phyloP scores from a whole-genome alignment of 768 basidiomycete genomes.

The Boletus coccyginus region DNA sequence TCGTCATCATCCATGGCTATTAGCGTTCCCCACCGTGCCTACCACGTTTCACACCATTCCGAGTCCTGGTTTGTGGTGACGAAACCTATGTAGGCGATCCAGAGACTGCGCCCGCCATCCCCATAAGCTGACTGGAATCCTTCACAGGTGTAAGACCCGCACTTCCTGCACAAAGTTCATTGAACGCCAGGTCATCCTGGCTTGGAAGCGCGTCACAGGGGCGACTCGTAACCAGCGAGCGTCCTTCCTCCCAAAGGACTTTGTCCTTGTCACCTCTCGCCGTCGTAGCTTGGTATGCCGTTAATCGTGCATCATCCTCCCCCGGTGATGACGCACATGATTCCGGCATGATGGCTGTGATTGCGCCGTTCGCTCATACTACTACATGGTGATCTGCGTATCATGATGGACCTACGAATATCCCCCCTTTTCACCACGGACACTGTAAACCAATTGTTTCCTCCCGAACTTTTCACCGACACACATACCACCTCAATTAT shows the following conservation, averaged over 20 bases:
- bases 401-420: conserved; percentile 2
- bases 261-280: conserved; percentile 56
- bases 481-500: conserved; percentile 1
- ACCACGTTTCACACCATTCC: conserved; percentile 9
- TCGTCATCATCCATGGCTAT: conserved; percentile 4
- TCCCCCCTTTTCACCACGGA: conserved; percentile 5
- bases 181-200: conserved; percentile 55
- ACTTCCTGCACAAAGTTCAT: conserved; percentile 44
- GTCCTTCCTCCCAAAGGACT: conserved; percentile 56
- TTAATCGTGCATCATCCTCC: conserved; percentile 13
- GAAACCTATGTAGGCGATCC: conserved; percentile 21
- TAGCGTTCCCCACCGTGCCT: conserved; percentile 11
- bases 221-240: conserved; percentile 51
- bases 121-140: background rate
- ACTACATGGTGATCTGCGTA: background rate
- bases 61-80: conserved; percentile 28
- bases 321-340: conserved; percentile 17
- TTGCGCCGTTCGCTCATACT: conserved; percentile 18
- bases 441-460: background rate
- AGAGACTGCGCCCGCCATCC: background rate
- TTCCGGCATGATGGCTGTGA: background rate
- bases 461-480: background rate
- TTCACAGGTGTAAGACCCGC: conserved; percentile 22
- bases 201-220: conserved; percentile 62
- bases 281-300: conserved; percentile 49